phyloP scores from a whole-genome alignment of 306 rosid species.

The Oxytropis ochrocephala region DNA sequence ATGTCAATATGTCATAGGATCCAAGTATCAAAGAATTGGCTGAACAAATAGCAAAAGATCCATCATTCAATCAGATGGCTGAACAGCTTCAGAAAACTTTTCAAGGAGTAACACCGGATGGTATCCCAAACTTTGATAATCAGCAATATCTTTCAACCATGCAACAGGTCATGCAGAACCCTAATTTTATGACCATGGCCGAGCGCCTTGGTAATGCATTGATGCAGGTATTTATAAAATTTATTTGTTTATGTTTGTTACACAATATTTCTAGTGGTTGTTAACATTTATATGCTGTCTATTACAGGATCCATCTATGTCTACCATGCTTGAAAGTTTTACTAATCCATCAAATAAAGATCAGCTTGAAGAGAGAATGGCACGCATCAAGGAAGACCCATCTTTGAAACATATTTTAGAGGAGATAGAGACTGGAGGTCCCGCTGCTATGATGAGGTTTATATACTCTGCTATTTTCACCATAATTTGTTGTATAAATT shows the following conservation, averaged over 20 bases:
- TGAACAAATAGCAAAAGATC: slow-evolving; percentile 93
- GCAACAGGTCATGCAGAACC: slow-evolving; percentile 99
- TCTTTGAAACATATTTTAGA: slow-evolving; percentile 93
- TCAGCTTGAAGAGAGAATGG: slow-evolving; percentile 96
- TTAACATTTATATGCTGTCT: slow-evolving; percentile 12
- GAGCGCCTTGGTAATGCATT: slow-evolving; percentile 90
- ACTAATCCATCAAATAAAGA: slow-evolving; percentile 72
- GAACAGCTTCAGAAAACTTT: slow-evolving; percentile 93
- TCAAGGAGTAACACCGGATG: slow-evolving; percentile 61
- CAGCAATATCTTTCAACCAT: slow-evolving; percentile 78
- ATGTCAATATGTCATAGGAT: slow-evolving; percentile 50
- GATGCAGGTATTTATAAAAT: slow-evolving; percentile 66
- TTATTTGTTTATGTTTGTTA: background rate
- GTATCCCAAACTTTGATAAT: slow-evolving; percentile 76
- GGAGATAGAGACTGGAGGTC: slow-evolving; percentile 95
- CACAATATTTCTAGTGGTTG: background rate
- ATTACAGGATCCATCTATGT: slow-evolving; percentile 91
- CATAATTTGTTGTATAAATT: slow-evolving; percentile 2
- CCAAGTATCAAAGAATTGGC: slow-evolving; percentile 97
- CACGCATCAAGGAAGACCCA: slow-evolving; percentile 93
- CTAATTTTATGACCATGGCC: slow-evolving; percentile 96
- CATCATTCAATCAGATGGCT: slow-evolving; percentile 96
- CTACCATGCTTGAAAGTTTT: slow-evolving; percentile 74
- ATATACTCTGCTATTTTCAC: slow-evolving; percentile 12
- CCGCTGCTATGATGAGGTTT: slow-evolving; percentile 98